Conservation (phyloP, 306 rosid species). For the Ochetophila trinervis region DNA sequence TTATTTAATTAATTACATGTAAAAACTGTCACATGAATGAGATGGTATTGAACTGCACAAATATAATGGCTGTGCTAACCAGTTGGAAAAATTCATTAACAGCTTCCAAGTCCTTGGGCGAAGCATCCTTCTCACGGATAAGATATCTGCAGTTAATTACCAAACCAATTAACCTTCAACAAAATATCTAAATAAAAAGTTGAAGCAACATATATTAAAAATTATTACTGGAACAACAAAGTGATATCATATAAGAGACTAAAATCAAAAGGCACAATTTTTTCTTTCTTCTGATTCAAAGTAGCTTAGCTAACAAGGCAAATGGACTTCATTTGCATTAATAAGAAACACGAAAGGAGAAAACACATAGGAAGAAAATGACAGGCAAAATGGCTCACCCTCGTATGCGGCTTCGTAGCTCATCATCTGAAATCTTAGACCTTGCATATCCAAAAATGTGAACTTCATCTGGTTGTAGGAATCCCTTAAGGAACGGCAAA, state of each 20-base stretch:
- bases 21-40: background rate
- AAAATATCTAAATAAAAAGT: background rate
- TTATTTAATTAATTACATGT: slow-evolving; percentile 11
- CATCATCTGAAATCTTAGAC: slow-evolving; percentile 74
- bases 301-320: background rate
- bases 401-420: slow-evolving; percentile 69
- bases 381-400: slow-evolving; percentile 47
- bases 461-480: slow-evolving; percentile 68
- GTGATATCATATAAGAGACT: too few species aligned
- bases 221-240: too few species aligned
- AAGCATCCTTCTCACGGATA: slow-evolving; percentile 45
- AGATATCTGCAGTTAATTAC: slow-evolving; percentile 66
- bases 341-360: background rate
- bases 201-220: too few species aligned
- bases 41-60: background rate
- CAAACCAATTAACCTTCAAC: slow-evolving; percentile 15
- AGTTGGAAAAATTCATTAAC: slow-evolving; percentile 72
- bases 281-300: background rate
- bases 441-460: slow-evolving; percentile 96
- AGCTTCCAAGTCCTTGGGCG: slow-evolving; percentile 40
- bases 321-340: background rate
- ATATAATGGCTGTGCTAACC: slow-evolving; percentile 46
- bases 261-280: too few species aligned
- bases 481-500: slow-evolving; percentile 48
- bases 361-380: too few species aligned